Base-by-base conservation (phyloP, 1,139 yeast species). In the Kazachstania sp. region DNA sequence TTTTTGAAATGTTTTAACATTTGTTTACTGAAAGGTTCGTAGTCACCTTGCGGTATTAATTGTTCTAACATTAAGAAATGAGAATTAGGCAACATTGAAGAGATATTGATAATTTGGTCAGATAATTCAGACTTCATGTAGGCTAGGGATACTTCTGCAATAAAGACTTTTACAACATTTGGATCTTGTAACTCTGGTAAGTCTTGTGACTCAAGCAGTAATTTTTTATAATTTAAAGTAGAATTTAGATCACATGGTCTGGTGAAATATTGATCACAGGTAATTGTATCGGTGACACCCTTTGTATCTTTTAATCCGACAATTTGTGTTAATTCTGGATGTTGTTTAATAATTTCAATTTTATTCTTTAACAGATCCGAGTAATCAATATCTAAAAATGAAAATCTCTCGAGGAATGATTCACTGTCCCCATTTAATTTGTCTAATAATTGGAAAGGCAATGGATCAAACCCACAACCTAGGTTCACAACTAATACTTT, bases 101-200 rank as follows among this genome's bases (percentile, higher is more conserved):
- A 71, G 1, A 81, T 71, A 36, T 68, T 62, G 43, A 86, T 79
- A 19, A 86, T 74, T 4, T 73, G 72, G 59, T 86, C 82, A n/a
- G 95, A 87, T 49, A 73, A 73, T 32, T 72, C 71, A 5, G 83
- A 81, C 38, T 75, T 72, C 94, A 86, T 86, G 60, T 86, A 86
- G 0, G 94, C 90, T 48, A 86, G 66, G 0, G 95, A 84, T 2
- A 86, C 95, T 61, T 86, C 95, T 0, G 95, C 94, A 39, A 86
- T 73, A 56, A 83, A 86, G 11, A 84, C 71, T 45, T 75, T 77
- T 5, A 76, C 62, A 2, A 74, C 61, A 20, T 67, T 56, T 1
- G 62, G 59, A 39, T 63, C 57, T 20, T 58, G 40, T 16, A 63
- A 41, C n/a, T 46, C 30, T 19, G 46, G 43, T 26, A 49, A 32